phyloP scores from a whole-genome alignment of 2,329 filamentous ascomycete species.

The Orbilia blumenaviensis region DNA sequence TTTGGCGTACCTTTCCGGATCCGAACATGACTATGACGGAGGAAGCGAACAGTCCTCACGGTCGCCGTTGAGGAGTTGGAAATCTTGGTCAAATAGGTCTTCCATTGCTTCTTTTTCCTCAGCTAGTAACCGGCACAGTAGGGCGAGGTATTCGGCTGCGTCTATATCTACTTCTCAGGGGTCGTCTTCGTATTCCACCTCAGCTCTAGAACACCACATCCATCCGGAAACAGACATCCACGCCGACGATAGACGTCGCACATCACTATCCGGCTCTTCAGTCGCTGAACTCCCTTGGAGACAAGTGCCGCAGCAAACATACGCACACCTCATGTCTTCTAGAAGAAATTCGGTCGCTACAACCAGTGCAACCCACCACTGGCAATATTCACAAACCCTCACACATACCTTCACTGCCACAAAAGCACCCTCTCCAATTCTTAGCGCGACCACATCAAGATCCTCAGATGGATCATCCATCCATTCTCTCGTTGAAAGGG shows the following conservation, averaged over 20 bases:
- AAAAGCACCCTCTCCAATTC: conserved; percentile 5
- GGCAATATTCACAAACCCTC: conserved; percentile 28
- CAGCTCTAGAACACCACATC: conserved; percentile 16
- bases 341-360: conserved; percentile 35
- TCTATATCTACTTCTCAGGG: conserved; percentile 44
- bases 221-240: conserved; percentile 14
- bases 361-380: conserved; percentile 12
- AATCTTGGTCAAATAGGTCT: conserved; percentile 45
- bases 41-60: conserved; percentile 47
- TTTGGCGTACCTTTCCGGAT: conserved; percentile 49
- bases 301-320: conserved; percentile 33
- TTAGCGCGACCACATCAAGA: background rate
- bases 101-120: conserved; percentile 42
- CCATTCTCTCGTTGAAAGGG: conserved; percentile 20
- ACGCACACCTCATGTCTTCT: conserved; percentile 47
- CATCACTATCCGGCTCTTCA: conserved; percentile 32
- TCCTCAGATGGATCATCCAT: conserved; percentile 34
- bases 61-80: conserved; percentile 46
- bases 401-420: conserved; percentile 14
- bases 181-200: conserved; percentile 27
- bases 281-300: conserved; percentile 44
- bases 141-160: conserved; percentile 18
- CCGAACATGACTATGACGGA: conserved; percentile 45
- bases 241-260: conserved; percentile 19
- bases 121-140: conserved; percentile 18